phyloP scores from a whole-genome alignment of 768 basidiomycete genomes.

The Agaricus subrufescens region DNA sequence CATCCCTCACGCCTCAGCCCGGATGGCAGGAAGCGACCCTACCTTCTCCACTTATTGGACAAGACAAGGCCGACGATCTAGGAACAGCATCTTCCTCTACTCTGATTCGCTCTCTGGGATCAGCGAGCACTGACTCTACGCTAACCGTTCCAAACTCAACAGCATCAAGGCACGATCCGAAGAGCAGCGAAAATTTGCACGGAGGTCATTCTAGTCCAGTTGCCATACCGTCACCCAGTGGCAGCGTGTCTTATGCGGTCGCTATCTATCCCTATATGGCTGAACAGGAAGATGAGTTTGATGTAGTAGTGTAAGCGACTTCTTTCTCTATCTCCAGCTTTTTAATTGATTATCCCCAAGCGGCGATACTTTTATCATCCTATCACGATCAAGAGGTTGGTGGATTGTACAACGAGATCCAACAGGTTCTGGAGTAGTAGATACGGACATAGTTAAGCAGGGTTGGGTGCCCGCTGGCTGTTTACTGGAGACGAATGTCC shows the following conservation, averaged over 20 bases:
- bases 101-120: conserved; percentile 22
- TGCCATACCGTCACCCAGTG: conserved; percentile 33
- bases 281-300: conserved; percentile 97
- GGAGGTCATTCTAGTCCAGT: conserved; percentile 13
- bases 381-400: conserved; percentile 96
- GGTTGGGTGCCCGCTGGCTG: conserved; percentile 99
- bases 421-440: conserved; percentile 74
- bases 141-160: conserved; percentile 19
- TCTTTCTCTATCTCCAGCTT: background rate
- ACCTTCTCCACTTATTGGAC: conserved; percentile 51
- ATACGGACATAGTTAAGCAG: conserved; percentile 73
- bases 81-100: conserved; percentile 32
- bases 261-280: conserved; percentile 99
- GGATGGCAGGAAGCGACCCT: conserved; percentile 70
- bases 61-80: conserved; percentile 35
- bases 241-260: conserved; percentile 82
- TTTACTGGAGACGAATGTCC: conserved; percentile 87
- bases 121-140: conserved; percentile 22
- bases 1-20: conserved; percentile 60
- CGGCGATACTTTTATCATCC: conserved; percentile 90
- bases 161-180: conserved; percentile 14
- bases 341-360: conserved; percentile 31
- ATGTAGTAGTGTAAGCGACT: conserved; percentile 81
- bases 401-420: conserved; percentile 98
- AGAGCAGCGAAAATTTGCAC: conserved; percentile 13